Percentiles rank a stretch among this genome's conserved stretches.
Evolutionary conservation across 345 rosid species (phyloP).

Genomic region (Eucalyptus paniculata): DNA sequence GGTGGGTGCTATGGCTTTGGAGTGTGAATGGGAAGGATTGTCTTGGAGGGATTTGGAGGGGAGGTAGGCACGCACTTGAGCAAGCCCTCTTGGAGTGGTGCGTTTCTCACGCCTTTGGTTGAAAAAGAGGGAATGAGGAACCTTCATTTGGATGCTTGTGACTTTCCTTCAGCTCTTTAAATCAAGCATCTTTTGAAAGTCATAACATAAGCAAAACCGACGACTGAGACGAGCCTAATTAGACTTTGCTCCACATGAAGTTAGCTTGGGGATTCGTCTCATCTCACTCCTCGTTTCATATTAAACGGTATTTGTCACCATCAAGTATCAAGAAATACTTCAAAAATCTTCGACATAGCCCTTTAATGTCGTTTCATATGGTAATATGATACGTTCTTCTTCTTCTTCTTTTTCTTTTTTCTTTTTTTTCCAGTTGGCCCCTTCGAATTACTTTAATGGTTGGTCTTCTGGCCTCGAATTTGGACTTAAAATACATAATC

Average conservation of each 20-base stretch:
- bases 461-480: background rate
- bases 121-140: background rate
- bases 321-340: background rate
- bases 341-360: fast-evolving
- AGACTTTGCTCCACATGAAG: background rate
- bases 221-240: background rate
- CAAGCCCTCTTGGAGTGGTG: constrained; percentile 7
- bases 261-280: background rate
- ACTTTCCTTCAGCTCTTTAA: background rate
- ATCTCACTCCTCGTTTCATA: background rate
- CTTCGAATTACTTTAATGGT: fast-evolving
- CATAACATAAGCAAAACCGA: background rate
- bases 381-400: fast-evolving
- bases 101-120: constrained; percentile 26
- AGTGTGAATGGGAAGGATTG: background rate
- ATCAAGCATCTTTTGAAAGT: background rate
- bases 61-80: constrained; percentile 16
- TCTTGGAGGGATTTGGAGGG: background rate
- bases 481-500: background rate
- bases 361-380: fast-evolving
- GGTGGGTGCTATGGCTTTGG: background rate
- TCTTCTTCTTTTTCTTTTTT: too few relatives aligned
- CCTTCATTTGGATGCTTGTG: background rate
- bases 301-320: fast-evolving
- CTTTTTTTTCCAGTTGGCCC: fast-evolving